Conservation (phyloP, 2,329 filamentous ascomycete genomes). For the Bisporella sp. region DNA sequence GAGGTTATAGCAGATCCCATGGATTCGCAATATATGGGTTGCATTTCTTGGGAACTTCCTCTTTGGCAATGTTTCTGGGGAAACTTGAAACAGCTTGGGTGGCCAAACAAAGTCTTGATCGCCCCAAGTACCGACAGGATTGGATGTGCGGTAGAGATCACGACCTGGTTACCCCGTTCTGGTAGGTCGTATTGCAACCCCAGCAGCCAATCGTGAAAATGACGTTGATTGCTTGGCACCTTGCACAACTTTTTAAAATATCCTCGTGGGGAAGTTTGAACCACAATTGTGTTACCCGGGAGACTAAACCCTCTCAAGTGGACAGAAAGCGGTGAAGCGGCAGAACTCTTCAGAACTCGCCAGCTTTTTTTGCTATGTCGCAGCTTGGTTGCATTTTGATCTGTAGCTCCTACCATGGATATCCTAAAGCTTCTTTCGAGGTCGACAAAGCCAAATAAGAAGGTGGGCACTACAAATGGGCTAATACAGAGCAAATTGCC, state of each 20-base stretch:
- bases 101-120: not conserved
- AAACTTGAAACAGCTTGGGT: not conserved
- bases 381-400: too few species aligned
- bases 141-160: too few species aligned
- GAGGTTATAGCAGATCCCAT: not conserved
- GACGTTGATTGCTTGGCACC: not conserved
- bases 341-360: too few species aligned
- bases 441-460: conserved; percentile 49
- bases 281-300: too few species aligned
- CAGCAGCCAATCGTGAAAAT: not conserved
- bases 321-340: too few species aligned
- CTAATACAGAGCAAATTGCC: conserved; percentile 43
- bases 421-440: conserved; percentile 67
- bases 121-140: not conserved
- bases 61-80: not conserved
- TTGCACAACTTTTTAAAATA: not conserved
- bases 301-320: too few species aligned
- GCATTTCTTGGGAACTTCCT: not conserved
- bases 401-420: conserved; percentile 35
- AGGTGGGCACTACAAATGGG: conserved; percentile 26
- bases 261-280: too few species aligned
- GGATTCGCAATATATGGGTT: not conserved
- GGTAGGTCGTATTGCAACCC: not conserved
- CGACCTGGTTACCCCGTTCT: too few species aligned
- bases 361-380: too few species aligned